Evolutionary conservation across 2,329 filamentous ascomycete species (phyloP).

Genomic region (Pseudopyricularia cyperi): DNA sequence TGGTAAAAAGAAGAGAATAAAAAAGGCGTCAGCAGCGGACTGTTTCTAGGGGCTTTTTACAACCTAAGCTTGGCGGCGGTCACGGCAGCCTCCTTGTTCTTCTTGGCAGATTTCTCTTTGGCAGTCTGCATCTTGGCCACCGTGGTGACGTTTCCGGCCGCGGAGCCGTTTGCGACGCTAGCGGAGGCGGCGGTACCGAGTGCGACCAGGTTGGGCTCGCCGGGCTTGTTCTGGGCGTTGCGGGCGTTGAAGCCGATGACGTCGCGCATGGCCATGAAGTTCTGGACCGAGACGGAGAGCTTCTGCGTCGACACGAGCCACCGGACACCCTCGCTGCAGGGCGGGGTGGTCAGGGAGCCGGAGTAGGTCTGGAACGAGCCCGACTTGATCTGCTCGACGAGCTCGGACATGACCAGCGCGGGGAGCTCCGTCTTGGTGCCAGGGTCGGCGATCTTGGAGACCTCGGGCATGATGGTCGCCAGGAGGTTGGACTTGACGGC

Average conservation of each 20-base stretch:
- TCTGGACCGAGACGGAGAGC: slow-evolving; percentile 21
- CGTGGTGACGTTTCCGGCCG: background rate
- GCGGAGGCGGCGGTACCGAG: background rate
- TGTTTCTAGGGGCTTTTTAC: no score
- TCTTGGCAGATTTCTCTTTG: background rate
- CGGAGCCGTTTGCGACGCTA: background rate
- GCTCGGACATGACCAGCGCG: slow-evolving; percentile 29
- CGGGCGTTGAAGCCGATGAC: slow-evolving; percentile 35
- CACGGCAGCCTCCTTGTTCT: background rate
- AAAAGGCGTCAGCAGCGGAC: no score
- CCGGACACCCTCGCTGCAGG: slow-evolving; percentile 31
- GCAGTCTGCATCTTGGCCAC: background rate
- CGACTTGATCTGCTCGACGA: slow-evolving; percentile 21
- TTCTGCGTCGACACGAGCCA: slow-evolving; percentile 34
- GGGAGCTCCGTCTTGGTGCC: slow-evolving; percentile 25
- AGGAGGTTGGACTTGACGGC: slow-evolving; percentile 24
- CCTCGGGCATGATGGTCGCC: slow-evolving; percentile 30
- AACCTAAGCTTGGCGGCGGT: background rate
- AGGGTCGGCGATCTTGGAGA: slow-evolving; percentile 26
- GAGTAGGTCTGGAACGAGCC: slow-evolving; percentile 29
- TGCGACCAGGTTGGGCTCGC: slow-evolving; percentile 22
- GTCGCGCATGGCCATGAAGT: slow-evolving; percentile 24
- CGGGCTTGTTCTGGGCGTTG: slow-evolving; percentile 28
- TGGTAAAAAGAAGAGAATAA: no score
- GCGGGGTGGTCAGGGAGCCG: slow-evolving; percentile 35